A percentile compares a stretch with the other conserved stretches of the same genome.
phyloP scores from a whole-genome alignment of 768 basidiomycete genomes.

The Fomitopsis pulvina region DNA sequence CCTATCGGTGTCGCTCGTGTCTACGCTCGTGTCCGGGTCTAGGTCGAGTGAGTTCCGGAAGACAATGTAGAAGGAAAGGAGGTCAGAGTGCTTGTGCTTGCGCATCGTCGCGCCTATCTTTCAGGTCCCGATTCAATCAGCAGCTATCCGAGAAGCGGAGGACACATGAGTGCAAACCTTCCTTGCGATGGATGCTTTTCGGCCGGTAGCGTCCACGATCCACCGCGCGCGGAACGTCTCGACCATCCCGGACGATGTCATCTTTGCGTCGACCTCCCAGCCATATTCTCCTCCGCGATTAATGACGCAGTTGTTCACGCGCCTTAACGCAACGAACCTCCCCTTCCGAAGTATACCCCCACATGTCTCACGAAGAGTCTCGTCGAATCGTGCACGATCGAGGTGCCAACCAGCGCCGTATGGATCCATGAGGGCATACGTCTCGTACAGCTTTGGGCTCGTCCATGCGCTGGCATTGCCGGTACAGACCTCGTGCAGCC shows the following conservation, averaged over 20 bases:
- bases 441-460: slow-evolving; percentile 21
- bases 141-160: neutral
- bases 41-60: slow-evolving; percentile 14
- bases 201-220: slow-evolving; percentile 32
- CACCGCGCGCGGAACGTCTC: slow-evolving; percentile 18
- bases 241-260: neutral
- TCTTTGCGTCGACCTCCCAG: slow-evolving; percentile 3
- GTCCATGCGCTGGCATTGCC: slow-evolving; percentile 31
- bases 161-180: slow-evolving; percentile 10
- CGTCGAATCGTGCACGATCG: slow-evolving; percentile 28
- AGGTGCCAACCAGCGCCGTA: slow-evolving; percentile 30
- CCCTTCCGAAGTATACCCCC: slow-evolving; percentile 7
- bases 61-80: slow-evolving; percentile 27
- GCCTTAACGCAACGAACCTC: slow-evolving; percentile 5
- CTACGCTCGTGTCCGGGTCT: slow-evolving; percentile 8
- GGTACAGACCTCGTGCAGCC: slow-evolving; percentile 20
- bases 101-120: slow-evolving; percentile 24
- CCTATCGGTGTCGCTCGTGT: slow-evolving; percentile 24
- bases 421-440: slow-evolving; percentile 27
- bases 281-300: slow-evolving; percentile 4
- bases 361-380: slow-evolving; percentile 20
- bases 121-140: neutral
- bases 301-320: neutral
- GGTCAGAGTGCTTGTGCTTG: slow-evolving; percentile 20
- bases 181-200: slow-evolving; percentile 27